Percentiles rank a stretch among this genome's conserved stretches.
These are phyloP conservation scores for Auricularia sp. DNA, from an alignment of 768 basidiomycete genomes.

Conservation along the genomic window DNA sequence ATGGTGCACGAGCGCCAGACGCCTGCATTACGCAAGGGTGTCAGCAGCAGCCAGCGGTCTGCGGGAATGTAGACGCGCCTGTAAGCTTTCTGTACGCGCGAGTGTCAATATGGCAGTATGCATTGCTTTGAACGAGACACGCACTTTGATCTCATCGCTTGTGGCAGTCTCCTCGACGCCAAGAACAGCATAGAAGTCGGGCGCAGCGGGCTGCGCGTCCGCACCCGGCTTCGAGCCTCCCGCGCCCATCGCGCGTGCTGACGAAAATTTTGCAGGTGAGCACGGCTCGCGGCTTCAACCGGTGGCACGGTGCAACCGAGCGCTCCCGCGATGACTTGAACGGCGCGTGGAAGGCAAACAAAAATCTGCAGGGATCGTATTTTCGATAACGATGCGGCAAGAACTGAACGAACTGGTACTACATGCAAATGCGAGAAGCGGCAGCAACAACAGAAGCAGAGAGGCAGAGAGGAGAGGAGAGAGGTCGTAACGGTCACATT, in stretches of 20 bases:
- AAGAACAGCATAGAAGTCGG: slow-evolving; percentile 75
- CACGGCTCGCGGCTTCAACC: not conserved
- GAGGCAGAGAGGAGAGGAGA: not conserved
- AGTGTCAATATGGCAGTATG: not conserved
- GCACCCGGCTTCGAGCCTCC: not conserved
- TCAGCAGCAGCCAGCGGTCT: too few species aligned
- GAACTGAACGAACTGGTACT: not conserved
- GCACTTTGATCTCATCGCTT: slow-evolving; percentile 79
- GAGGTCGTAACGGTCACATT: not conserved
- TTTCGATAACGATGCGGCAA: too few species aligned
- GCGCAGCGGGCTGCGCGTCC: not conserved
- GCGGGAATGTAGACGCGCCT: not conserved
- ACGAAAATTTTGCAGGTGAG: not conserved
- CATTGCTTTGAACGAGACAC: slow-evolving; percentile 7
- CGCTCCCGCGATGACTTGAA: not conserved
- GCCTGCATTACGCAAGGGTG: slow-evolving; percentile 25
- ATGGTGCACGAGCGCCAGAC: slow-evolving; percentile 74
- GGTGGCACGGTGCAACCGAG: not conserved
- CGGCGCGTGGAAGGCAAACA: not conserved
- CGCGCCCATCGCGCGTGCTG: not conserved
- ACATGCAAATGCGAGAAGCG: not conserved
- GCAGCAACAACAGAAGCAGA: not conserved
- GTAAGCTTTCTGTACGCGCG: not conserved
- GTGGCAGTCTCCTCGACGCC: slow-evolving; percentile 75
- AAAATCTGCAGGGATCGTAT: not conserved